Percentiles rank a stretch among this genome's conserved stretches.
These are phyloP conservation scores for Chaetomiaceae sp. DNA, from an alignment of 2,329 filamentous ascomycete genomes.

Conservation along the genomic window DNA sequence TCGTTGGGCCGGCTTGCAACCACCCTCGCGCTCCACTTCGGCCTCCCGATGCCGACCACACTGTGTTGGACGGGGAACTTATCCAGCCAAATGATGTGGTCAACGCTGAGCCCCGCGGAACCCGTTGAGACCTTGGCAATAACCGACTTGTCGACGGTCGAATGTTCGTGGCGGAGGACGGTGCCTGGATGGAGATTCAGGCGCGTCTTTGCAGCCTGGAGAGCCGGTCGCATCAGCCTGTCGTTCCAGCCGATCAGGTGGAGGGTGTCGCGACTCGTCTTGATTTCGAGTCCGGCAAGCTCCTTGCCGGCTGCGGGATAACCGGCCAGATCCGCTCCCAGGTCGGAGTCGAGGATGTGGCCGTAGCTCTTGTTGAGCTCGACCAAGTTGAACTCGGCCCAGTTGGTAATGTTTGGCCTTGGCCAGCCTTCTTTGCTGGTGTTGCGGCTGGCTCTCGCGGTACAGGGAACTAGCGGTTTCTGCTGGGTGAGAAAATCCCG, in stretches of 20 bases:
- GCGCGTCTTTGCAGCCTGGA: background rate
- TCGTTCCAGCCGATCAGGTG: background rate
- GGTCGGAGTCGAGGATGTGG: background rate
- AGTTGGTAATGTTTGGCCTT: background rate
- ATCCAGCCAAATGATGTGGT: too few relatives aligned
- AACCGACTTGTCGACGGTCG: background rate
- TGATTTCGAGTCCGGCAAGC: too few relatives aligned
- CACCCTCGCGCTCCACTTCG: background rate
- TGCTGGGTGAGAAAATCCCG: background rate
- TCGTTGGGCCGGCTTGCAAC: background rate
- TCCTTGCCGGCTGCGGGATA: background rate
- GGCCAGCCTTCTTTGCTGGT: background rate
- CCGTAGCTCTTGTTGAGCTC: background rate
- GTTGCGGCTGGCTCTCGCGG: background rate
- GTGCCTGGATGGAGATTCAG: background rate
- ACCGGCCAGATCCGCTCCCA: background rate
- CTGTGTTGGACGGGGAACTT: too few relatives aligned
- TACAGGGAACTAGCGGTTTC: background rate
- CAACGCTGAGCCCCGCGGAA: too few relatives aligned
- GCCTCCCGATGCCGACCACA: too few relatives aligned
- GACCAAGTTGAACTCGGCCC: background rate
- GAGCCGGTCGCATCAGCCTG: too few relatives aligned
- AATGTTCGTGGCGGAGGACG: background rate
- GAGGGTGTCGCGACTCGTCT: background rate
- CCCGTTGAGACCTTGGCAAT: background rate